Evolutionary conservation across 495 filamentous ascomycete species (phyloP).

Genomic region (Penicillium crystallinum): DNA sequence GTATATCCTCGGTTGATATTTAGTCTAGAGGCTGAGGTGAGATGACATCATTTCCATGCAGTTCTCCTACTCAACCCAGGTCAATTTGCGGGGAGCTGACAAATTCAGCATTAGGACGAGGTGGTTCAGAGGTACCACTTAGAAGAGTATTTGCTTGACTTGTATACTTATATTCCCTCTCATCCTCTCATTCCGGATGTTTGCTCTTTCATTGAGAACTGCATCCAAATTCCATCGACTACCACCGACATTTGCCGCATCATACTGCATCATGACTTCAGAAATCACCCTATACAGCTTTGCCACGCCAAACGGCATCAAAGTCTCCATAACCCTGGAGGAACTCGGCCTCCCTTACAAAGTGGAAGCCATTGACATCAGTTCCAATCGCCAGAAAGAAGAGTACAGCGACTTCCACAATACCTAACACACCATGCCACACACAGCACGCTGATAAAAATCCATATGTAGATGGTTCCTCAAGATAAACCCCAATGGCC

Average conservation of each 20-base stretch:
- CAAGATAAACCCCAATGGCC: slow-evolving; percentile 84
- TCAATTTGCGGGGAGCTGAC: slow-evolving; percentile 1
- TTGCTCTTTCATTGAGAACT: slow-evolving; percentile 13
- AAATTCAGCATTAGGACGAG: neutral
- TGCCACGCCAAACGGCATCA: slow-evolving; percentile 45
- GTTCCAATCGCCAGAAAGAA: slow-evolving; percentile 66
- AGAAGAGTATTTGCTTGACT: neutral
- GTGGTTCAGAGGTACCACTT: too few relatives aligned
- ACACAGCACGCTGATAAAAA: slow-evolving; percentile 2
- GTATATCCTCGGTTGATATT: too few relatives aligned
- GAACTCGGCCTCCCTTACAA: slow-evolving; percentile 69
- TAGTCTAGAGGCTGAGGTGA: too few relatives aligned
- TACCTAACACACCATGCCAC: neutral
- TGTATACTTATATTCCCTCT: neutral
- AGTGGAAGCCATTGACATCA: slow-evolving; percentile 56
- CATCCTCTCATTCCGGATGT: slow-evolving; percentile 2
- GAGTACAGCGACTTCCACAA: slow-evolving; percentile 27
- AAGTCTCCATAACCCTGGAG: slow-evolving; percentile 75
- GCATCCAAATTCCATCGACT: slow-evolving; percentile 7
- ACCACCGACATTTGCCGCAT: slow-evolving; percentile 7
- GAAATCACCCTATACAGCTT: slow-evolving; percentile 37
- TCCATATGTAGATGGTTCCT: slow-evolving; percentile 59
- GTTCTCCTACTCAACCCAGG: too few relatives aligned
- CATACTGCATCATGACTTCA: slow-evolving; percentile 21
- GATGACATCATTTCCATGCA: too few relatives aligned